Evolutionary conservation across 768 basidiomycete species (phyloP).

Genomic region (Tephrocybe sp.): DNA sequence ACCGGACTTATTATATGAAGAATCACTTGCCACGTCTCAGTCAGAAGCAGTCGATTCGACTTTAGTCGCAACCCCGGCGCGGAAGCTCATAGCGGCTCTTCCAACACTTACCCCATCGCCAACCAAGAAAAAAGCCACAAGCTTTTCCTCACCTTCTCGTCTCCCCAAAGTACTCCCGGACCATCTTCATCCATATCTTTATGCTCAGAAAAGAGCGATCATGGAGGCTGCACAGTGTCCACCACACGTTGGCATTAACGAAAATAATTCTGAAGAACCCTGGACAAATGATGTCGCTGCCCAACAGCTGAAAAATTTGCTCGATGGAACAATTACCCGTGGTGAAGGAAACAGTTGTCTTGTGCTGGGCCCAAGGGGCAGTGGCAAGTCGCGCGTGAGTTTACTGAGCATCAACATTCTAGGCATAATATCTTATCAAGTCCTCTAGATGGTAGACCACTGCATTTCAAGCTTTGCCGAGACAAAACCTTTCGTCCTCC

Average conservation of each 20-base stretch:
- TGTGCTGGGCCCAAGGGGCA: slow-evolving; percentile 79
- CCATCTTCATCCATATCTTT: slow-evolving; percentile 43
- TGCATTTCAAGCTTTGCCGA: slow-evolving; percentile 45
- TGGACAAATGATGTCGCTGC: slow-evolving; percentile 51
- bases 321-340: slow-evolving; percentile 70
- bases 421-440: neutral
- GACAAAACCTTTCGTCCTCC: slow-evolving; percentile 63
- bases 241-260: slow-evolving; percentile 5
- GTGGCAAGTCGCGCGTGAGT: slow-evolving; percentile 80
- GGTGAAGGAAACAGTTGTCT: slow-evolving; percentile 95
- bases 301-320: slow-evolving; percentile 57
- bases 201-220: slow-evolving; percentile 56
- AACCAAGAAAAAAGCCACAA: slow-evolving; percentile 10
- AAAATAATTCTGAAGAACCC: slow-evolving; percentile 24
- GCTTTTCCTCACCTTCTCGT: slow-evolving; percentile 17
- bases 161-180: slow-evolving; percentile 30
- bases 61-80: neutral
- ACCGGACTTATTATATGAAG: neutral
- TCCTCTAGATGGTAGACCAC: slow-evolving; percentile 54
- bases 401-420: neutral
- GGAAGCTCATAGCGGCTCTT: neutral
- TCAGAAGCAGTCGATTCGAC: neutral
- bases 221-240: slow-evolving; percentile 41
- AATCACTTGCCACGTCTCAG: neutral
- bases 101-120: slow-evolving; percentile 1